A percentile compares a stretch with the other conserved stretches of the same genome.
phyloP scores from a whole-genome alignment of 2,329 filamentous ascomycete genomes.

The Scedosporium boydii region DNA sequence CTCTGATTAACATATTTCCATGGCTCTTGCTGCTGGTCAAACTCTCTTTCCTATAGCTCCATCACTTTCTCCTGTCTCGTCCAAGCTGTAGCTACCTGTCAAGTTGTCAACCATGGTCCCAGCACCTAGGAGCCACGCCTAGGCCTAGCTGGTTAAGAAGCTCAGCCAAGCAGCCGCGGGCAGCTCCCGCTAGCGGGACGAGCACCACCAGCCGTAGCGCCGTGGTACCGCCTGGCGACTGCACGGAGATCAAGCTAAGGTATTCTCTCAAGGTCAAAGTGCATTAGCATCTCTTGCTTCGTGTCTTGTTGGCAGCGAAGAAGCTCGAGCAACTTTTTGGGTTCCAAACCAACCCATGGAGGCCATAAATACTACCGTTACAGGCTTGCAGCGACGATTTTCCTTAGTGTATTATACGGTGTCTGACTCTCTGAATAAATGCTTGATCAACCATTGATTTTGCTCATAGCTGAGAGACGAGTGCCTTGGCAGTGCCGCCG shows the following conservation, averaged over 20 bases:
- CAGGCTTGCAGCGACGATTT: neutral
- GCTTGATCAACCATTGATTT: no score
- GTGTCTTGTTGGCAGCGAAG: no score
- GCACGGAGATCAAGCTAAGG: neutral
- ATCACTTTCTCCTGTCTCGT: neutral
- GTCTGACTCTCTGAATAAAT: no score
- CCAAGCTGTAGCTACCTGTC: neutral
- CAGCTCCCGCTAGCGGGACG: slow-evolving; percentile 1
- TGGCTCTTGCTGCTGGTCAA: neutral
- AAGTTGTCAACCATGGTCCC: neutral
- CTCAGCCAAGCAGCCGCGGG: neutral
- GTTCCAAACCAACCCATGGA: neutral
- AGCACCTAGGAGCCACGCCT: neutral
- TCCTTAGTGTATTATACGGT: no score
- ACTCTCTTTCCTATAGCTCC: neutral
- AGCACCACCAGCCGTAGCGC: neutral
- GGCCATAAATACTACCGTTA: neutral
- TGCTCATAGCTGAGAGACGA: neutral
- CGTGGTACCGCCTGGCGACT: neutral
- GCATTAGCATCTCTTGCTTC: no score
- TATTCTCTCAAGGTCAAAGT: no score
- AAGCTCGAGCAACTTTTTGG: neutral
- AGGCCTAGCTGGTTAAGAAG: neutral
- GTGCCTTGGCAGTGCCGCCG: neutral
- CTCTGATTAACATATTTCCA: neutral